Base-by-base conservation (phyloP, 2,329 filamentous ascomycete genomes). In the Lomentospora prolificans region DNA sequence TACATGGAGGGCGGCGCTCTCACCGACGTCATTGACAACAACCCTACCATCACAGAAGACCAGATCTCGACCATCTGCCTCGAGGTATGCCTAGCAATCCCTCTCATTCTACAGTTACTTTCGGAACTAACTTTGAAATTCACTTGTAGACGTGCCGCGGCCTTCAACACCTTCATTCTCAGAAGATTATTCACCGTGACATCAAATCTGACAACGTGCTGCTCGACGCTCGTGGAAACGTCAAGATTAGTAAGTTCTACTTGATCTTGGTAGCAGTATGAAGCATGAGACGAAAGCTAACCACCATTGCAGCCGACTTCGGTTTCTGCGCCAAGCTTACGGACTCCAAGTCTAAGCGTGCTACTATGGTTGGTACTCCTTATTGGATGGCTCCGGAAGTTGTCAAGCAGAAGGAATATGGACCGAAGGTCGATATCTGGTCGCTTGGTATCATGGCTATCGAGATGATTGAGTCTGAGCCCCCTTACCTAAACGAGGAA, bases 321-420 rank as follows among this genome's bases (percentile, higher is more conserved):
- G 94, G 94, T 62, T 97, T 99, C 80, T 97, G 91, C 69, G 94
- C 94, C 69, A 97, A 97, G 76, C 87, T 99, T 59, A 97, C 92
- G 33, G 94, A 97, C 69, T 86, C 90, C 61, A 95, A 95, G 74
- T 94, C 84, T 64, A 97, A 99, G 79, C 91, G 94, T 70, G 91
- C 92, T 46, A 99, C 94, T 57, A 97, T 99, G 94, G 94, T 99
- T 56, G 94, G 94, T 61, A 99, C 94, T 31, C 94, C 94, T 14
- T 99, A 97, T 78, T 99, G 94, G 94, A 99, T 99, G 94, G 94
- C 94, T 7, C 94, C 94, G 36, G 94, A 99, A 72, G 94, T 99
- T 48, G 94, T 99, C 68, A 97, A 97, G 76, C 94, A 97, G 70
- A 97, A 97, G 76, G 92, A 96, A 71, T 99, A 99, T 66, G 94